Conservation (phyloP, 2,329 filamentous ascomycete genomes). For the Tolypocladium endophyticum region DNA sequence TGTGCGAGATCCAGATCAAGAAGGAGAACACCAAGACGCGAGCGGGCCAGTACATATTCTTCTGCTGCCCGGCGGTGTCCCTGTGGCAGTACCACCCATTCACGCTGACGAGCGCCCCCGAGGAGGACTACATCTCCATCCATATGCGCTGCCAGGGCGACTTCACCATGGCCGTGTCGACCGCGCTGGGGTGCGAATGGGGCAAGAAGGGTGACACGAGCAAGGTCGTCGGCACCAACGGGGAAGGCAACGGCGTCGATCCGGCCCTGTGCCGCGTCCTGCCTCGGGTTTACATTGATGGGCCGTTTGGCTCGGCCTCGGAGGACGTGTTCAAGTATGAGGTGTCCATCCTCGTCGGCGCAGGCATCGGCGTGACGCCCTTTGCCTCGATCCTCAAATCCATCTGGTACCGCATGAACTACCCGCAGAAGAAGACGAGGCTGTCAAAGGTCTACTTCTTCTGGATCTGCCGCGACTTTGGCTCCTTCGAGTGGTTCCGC, state of each 20-base stretch:
- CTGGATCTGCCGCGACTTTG: constrained; percentile 84
- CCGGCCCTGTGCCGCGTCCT: constrained; percentile 63
- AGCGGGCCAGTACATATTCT: constrained; percentile 80
- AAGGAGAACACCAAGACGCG: constrained; percentile 76
- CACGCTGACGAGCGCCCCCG: constrained; percentile 74
- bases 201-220: constrained; percentile 44
- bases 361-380: constrained; percentile 77
- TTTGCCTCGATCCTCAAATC: constrained; percentile 83
- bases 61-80: constrained; percentile 77
- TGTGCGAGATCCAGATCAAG: constrained; percentile 87
- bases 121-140: constrained; percentile 84
- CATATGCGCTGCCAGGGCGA: constrained; percentile 77
- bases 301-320: constrained; percentile 75
- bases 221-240: constrained; percentile 59
- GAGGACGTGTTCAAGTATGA: constrained; percentile 89
- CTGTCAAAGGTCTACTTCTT: constrained; percentile 86
- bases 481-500: constrained; percentile 83
- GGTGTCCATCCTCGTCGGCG: constrained; percentile 66
- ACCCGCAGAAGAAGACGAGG: constrained; percentile 67
- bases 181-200: constrained; percentile 65
- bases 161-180: constrained; percentile 62
- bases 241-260: constrained; percentile 48
- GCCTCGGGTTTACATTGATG: constrained; percentile 72
- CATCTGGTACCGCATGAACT: constrained; percentile 91
- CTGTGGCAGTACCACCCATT: constrained; percentile 87